Base-by-base conservation (phyloP, 73 alveolate genomes). In the Paramecium bursaria region DNA sequence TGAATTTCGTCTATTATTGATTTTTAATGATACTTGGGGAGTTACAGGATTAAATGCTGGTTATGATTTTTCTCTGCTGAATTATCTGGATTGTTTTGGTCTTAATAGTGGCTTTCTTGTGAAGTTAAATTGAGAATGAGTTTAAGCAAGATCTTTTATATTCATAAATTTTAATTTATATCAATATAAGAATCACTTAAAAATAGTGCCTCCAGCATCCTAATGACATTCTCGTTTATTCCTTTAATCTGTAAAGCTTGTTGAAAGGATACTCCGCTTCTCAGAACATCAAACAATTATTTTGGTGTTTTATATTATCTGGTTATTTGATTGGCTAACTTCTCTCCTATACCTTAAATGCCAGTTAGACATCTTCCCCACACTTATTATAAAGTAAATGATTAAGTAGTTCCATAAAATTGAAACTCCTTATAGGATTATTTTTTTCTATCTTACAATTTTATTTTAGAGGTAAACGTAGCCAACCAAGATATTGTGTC, bases 401-500 rank as follows among this genome's bases (percentile, higher is more conserved):
- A 44, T 44, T 42, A 39, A 15, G 19, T 67, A 39, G 82, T 39
- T 39, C 44, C 44, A 35, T 67, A 39, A 9, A 21, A 67, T n/a
- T 39, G 7, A 67, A 67, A 67, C 19, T 67, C 82, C 2, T 53
- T n/a, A n/a, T n/a, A 67, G 21, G 21, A 67, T 39, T 67, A 39
- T 0, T 39, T 39, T 15, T 35, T 23, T 11, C 44, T 67, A 0
- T 44, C 57, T 1, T 14, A 27, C 3, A 67, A 14, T 47, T 82
- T 53, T 1, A 91, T 75, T 10, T 74, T 87, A 47, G 85, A 46
- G 9, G 93, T 91, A 86, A 88, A 75, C 29, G 77, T 67, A 2
- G 91, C 74, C 39, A 91, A 82, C 96, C 96, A 91, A 42, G 75
- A 75, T 51, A 91, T 30, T 2, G 94, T 87, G 6, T 88, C 92